phyloP scores from a whole-genome alignment of 306 rosid genomes.

The Ammopiptanthus mongolicus region DNA sequence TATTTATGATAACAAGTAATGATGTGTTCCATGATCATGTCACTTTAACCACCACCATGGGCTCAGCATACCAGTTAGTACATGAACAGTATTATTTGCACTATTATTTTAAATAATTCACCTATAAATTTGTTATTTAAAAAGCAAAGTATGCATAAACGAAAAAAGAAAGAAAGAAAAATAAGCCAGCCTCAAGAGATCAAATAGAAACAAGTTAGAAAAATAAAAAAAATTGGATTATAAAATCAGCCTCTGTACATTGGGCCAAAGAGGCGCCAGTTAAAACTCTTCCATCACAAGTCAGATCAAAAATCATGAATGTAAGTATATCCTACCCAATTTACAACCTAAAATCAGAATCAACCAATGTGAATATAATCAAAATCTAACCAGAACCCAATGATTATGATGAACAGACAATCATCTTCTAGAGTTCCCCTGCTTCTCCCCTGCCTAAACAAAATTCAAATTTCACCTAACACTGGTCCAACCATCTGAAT shows the following conservation, averaged over 20 bases:
- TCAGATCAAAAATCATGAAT: background rate
- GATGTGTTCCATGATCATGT: slow-evolving; percentile 16
- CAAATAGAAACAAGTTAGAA: background rate
- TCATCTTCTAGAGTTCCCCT: background rate
- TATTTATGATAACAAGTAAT: background rate
- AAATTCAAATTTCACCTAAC: slow-evolving; percentile 37
- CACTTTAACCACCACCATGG: background rate
- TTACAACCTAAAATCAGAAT: slow-evolving; percentile 20
- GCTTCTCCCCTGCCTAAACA: background rate
- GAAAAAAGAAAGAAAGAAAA: background rate
- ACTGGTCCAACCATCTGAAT: slow-evolving; percentile 49
- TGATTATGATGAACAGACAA: background rate
- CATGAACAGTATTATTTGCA: background rate
- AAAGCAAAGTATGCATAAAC: too few species aligned
- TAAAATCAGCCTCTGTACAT: slow-evolving; percentile 27
- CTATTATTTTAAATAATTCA: background rate
- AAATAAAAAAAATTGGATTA: background rate
- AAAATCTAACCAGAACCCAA: slow-evolving; percentile 20
- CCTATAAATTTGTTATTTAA: too few species aligned
- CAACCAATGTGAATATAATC: background rate
- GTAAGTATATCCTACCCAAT: slow-evolving; percentile 3
- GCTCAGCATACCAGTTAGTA: background rate
- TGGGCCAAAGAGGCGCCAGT: slow-evolving; percentile 11
- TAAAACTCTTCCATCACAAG: slow-evolving; percentile 26
- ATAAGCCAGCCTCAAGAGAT: background rate